Evolutionary conservation across 2,329 filamentous ascomycete species (phyloP).

Genomic region (Alternaria novae-zelandiae): DNA sequence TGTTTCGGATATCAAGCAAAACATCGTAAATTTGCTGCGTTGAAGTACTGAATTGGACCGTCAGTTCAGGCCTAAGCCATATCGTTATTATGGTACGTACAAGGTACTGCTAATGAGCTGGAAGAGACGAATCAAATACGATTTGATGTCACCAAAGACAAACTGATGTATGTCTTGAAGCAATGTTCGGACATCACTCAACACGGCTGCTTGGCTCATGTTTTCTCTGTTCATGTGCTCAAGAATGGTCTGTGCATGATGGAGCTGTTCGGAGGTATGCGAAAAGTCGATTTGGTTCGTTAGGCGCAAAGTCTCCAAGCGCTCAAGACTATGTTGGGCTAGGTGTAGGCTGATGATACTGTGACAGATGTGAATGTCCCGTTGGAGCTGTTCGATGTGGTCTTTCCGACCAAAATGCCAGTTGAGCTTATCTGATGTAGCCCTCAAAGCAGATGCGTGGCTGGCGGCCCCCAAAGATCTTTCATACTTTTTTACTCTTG

Average conservation of each 20-base stretch:
- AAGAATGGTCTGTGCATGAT: not conserved
- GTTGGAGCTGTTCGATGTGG: not conserved
- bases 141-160: not conserved
- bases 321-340: not conserved
- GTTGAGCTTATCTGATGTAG: not conserved
- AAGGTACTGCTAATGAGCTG: not conserved
- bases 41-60: not conserved
- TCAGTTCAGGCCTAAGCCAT: not conserved
- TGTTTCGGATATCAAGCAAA: not conserved
- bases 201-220: fast-evolving
- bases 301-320: not conserved
- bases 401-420: not conserved
- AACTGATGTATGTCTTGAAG: not conserved
- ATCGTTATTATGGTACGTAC: not conserved
- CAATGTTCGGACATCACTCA: not conserved
- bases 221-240: not conserved
- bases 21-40: not conserved
- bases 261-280: not conserved
- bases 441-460: not conserved
- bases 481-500: not conserved
- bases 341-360: not conserved
- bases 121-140: not conserved
- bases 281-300: not conserved
- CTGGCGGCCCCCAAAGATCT: not conserved
- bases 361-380: not conserved